Evolutionary conservation across 352 stramenopile genomes (phyloP), one percentile per base, ranked within the genome.

Genomic region (Phytophthora syringae): DNA sequence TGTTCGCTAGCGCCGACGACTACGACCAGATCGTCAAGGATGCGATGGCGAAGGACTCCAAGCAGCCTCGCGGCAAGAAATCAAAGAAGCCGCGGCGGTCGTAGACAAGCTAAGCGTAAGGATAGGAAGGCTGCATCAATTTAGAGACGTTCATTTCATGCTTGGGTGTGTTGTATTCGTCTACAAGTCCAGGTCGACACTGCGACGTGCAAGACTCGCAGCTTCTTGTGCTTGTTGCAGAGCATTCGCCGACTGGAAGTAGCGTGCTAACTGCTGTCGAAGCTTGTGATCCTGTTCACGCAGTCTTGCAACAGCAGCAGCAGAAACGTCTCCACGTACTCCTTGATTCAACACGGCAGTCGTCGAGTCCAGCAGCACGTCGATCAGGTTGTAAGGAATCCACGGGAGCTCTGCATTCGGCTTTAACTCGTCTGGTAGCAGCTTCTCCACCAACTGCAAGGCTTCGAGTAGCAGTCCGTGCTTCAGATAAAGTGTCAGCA

Each of bases 1-100:
- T 84, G 64, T 94, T 94, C 53, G 84, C 80, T n/a, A 80, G 74
- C 22, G 84, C 86, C 28, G 86, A 93, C 55, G 82, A 93, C 67
- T 93, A 92, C 64, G 84, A 90, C 11, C 52, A 69, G 64, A 86
- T 93, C 66, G 79, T 93, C 53, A 72, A 77, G 40, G 70, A 91
- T 10, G 82, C 84, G 24, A 71, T 89, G 53, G 72, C 71, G 18
- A 60, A 68, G 22, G 44, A 32, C 4, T 51, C 18, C 22, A 71
- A 74, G 42, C 52, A 53, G 20, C 52, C 44, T 44, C 61, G 66
- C 39, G 47, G 44, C n/a, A 72, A 72, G 27, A 72, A 73, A 49
- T 52, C 64, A 52, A 83, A 87, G 65, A 84, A 88, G 60, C 58
- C 51, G 24, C 55, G 70, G 24, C 64, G 55, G 54, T 66, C 58